A percentile compares a stretch with the other conserved stretches of the same genome.
Conservation (phyloP, 495 filamentous ascomycete species). For the Melanomma pulvis-pyrius region DNA sequence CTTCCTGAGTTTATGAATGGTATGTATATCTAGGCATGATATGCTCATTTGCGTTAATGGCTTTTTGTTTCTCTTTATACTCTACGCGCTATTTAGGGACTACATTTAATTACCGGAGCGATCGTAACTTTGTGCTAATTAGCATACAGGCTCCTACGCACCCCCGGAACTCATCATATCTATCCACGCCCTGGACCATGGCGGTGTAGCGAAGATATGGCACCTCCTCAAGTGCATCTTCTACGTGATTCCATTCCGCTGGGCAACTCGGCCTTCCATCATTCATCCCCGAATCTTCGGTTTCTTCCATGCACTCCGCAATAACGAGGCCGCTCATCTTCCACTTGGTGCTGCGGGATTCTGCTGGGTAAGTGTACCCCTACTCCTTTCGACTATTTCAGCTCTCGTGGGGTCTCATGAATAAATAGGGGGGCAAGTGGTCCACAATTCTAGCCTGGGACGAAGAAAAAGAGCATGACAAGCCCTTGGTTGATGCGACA, state of each 20-base stretch:
- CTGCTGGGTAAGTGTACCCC: constrained; percentile 35
- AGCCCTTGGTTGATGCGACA: constrained; percentile 53
- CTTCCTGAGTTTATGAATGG: constrained; percentile 40
- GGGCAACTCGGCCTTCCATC: constrained; percentile 13
- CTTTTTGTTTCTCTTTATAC: too few relatives aligned
- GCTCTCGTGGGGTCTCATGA: neutral
- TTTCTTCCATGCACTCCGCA: constrained; percentile 36
- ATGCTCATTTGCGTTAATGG: too few relatives aligned
- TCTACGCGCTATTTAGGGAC: too few relatives aligned
- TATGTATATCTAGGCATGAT: constrained; percentile 12
- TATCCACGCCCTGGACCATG: constrained; percentile 30
- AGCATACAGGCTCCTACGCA: constrained; percentile 21
- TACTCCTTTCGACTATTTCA: neutral
- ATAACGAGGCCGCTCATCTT: constrained; percentile 34
- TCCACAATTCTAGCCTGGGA: constrained; percentile 37
- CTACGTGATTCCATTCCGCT: constrained; percentile 31
- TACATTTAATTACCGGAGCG: too few relatives aligned
- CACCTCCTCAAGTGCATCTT: constrained; percentile 31
- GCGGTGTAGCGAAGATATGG: constrained; percentile 25
- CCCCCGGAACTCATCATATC: constrained; percentile 31
- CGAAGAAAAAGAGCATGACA: constrained; percentile 37
- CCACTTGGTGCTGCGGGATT: constrained; percentile 42
- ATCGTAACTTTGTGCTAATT: neutral
- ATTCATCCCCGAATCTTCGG: constrained; percentile 31
- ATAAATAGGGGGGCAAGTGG: constrained; percentile 21